A percentile compares a stretch with the other conserved stretches of the same genome.
phyloP scores from a whole-genome alignment of 805 yeast genomes.

The Clavispora carvajalis region DNA sequence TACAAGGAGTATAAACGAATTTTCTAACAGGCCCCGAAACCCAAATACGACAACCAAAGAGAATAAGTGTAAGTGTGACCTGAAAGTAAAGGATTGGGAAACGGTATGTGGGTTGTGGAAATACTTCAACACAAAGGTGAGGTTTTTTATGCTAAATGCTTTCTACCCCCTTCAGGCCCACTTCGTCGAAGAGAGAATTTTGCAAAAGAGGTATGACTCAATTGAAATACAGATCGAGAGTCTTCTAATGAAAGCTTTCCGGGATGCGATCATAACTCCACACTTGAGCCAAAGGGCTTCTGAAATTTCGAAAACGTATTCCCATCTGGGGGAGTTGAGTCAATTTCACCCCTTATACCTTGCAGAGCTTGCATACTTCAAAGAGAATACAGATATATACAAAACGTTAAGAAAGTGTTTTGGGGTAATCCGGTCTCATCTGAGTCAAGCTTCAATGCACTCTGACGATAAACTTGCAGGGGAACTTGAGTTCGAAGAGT shows the following conservation, averaged over 20 bases:
- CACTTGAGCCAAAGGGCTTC: constrained; percentile 4
- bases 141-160: constrained; percentile 7
- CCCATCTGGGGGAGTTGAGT: too few relatives aligned
- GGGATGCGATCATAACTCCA: constrained; percentile 5
- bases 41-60: neutral
- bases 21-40: neutral
- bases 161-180: constrained; percentile 7
- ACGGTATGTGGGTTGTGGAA: constrained; percentile 6
- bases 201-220: neutral
- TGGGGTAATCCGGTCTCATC: constrained; percentile 6
- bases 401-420: constrained; percentile 5
- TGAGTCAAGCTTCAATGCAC: neutral
- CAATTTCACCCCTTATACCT: neutral
- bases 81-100: constrained; percentile 5
- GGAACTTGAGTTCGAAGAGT: constrained; percentile 2
- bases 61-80: neutral
- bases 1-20: neutral
- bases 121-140: constrained; percentile 8
- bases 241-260: constrained; percentile 5
- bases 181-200: constrained; percentile 1
- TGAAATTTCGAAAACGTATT: neutral
- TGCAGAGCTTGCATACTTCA: neutral
- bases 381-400: neutral
- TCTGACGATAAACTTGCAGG: neutral
- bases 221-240: constrained; percentile 5